Percentiles rank a stretch among this genome's conserved stretches.
Evolutionary conservation across 2,329 filamentous ascomycete genomes (phyloP).

Genomic region (Xylaria sp.): DNA sequence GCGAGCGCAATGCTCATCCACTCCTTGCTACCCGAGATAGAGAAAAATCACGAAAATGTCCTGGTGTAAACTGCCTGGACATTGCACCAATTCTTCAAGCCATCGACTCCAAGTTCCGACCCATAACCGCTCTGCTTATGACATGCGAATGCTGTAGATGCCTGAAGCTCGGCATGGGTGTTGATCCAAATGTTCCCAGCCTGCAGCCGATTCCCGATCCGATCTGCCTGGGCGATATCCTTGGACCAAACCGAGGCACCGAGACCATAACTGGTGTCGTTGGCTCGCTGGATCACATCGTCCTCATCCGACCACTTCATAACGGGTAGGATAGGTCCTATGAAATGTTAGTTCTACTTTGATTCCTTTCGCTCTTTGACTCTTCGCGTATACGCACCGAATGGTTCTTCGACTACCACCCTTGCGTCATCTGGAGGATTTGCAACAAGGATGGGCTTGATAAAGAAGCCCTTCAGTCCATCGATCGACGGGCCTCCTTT

Average conservation of each 20-base stretch:
- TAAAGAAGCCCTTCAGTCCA: constrained; percentile 36
- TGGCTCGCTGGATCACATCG: constrained; percentile 58
- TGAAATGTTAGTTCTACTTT: background rate
- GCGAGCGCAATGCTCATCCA: background rate
- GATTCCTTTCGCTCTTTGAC: background rate
- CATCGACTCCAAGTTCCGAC: constrained; percentile 56
- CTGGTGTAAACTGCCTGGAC: constrained; percentile 37
- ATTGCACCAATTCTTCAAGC: constrained; percentile 51
- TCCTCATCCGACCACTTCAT: constrained; percentile 56
- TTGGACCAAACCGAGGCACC: constrained; percentile 64
- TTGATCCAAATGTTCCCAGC: constrained; percentile 66
- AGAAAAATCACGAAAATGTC: constrained; percentile 4
- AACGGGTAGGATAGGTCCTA: constrained; percentile 55
- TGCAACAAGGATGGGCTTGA: constrained; percentile 40
- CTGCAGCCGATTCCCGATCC: constrained; percentile 59
- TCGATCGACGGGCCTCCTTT: constrained; percentile 17
- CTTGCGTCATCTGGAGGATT: constrained; percentile 43
- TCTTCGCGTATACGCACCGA: constrained; percentile 35
- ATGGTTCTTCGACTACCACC: constrained; percentile 42
- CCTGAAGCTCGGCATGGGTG: constrained; percentile 53
- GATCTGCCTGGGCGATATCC: constrained; percentile 58
- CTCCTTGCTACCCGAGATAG: background rate
- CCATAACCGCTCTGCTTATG: constrained; percentile 64
- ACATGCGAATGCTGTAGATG: constrained; percentile 58
- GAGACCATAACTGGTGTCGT: constrained; percentile 61